These are phyloP conservation scores for Trametes cingulata DNA, from an alignment of 768 basidiomycete species.

Conservation along the genomic window DNA sequence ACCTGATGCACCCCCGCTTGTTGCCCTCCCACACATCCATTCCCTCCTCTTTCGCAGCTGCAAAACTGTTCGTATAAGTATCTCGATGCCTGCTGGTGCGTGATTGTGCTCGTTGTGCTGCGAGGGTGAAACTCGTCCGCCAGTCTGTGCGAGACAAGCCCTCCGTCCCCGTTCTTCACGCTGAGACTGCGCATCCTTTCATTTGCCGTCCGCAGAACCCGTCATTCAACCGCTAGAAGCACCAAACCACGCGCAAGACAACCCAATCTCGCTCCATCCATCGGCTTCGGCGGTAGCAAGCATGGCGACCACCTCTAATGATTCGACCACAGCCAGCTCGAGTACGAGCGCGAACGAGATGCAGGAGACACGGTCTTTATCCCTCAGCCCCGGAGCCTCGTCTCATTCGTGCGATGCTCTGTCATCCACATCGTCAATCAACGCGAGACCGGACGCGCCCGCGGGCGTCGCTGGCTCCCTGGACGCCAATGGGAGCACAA, in stretches of 20 bases:
- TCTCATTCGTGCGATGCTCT: conserved; percentile 25
- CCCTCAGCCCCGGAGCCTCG: conserved; percentile 15
- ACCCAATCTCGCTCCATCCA: neutral
- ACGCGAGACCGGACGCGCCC: conserved; percentile 10
- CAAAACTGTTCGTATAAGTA: conserved; percentile 12
- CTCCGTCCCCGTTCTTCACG: conserved; percentile 17
- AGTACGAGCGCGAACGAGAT: conserved; percentile 26
- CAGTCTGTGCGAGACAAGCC: conserved; percentile 10
- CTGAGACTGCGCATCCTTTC: conserved; percentile 22
- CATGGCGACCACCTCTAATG: conserved; percentile 23
- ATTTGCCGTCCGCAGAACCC: conserved; percentile 14
- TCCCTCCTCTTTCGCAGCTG: conserved; percentile 5
- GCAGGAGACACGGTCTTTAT: conserved; percentile 11
- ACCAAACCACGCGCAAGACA: neutral
- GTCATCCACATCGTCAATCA: conserved; percentile 12
- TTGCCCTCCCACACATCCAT: conserved; percentile 18
- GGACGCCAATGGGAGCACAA: conserved; percentile 6
- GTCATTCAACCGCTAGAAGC: conserved; percentile 3
- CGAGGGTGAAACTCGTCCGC: conserved; percentile 4
- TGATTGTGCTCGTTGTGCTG: neutral
- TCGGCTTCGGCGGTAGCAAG: conserved; percentile 6
- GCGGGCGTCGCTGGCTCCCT: conserved; percentile 7
- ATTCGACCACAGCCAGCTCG: conserved; percentile 17
- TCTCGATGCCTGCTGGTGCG: conserved; percentile 29
- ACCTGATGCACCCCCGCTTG: conserved; percentile 34